phyloP scores from a whole-genome alignment of 2,329 filamentous ascomycete genomes.

The Onygenales sp. region DNA sequence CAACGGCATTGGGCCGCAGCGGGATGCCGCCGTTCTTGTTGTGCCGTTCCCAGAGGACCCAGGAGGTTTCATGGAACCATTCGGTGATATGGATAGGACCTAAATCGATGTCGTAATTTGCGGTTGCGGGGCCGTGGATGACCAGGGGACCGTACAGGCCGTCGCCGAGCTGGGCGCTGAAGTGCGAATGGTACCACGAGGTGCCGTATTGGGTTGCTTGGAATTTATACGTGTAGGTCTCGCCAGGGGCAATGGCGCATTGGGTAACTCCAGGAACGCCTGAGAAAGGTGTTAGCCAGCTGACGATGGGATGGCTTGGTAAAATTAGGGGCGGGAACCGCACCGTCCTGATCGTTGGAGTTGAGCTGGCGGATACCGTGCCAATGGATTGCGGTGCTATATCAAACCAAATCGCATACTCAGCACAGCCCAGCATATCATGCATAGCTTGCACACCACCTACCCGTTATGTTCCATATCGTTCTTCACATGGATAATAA shows the following conservation, averaged over 20 bases:
- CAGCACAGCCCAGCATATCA: background rate
- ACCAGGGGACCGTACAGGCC: conserved; percentile 24
- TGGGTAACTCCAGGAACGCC: conserved; percentile 26
- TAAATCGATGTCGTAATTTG: conserved; percentile 29
- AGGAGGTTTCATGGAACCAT: conserved; percentile 4
- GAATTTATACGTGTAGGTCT: conserved; percentile 24
- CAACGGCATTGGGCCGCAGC: background rate
- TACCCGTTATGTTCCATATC: conserved; percentile 10
- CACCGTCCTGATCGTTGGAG: conserved; percentile 24
- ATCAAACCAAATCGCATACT: background rate
- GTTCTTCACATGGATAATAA: conserved; percentile 20
- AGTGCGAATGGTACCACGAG: conserved; percentile 26
- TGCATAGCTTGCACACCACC: background rate
- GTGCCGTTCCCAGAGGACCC: background rate
- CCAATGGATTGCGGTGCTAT: conserved; percentile 13
- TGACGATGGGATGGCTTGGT: background rate
- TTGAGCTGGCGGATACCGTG: conserved; percentile 25
- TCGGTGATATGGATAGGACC: conserved; percentile 27
- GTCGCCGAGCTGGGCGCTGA: conserved; percentile 19
- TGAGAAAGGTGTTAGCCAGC: background rate
- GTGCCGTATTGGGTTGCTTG: conserved; percentile 22
- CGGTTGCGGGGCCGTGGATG: conserved; percentile 31
- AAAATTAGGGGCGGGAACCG: conserved; percentile 9
- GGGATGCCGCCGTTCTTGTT: background rate
- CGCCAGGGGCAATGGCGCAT: conserved; percentile 28